Evolutionary conservation across 2,329 filamentous ascomycete genomes (phyloP).

Genomic region (Dryadomyces quercus-mongolicae): DNA sequence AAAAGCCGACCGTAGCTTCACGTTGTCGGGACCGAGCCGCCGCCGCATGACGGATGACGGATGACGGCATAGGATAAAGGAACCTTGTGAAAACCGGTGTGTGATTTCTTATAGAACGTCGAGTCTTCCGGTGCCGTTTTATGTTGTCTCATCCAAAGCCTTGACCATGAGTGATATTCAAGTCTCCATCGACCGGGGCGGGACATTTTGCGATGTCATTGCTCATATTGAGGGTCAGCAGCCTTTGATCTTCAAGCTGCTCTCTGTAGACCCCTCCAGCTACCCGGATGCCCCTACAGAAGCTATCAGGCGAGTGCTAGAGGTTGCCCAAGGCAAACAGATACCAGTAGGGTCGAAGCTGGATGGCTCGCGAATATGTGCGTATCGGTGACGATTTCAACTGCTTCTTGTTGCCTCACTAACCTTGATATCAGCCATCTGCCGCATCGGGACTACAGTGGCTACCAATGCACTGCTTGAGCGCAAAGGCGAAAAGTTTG

Average conservation of each 20-base stretch:
- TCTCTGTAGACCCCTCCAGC: conserved; percentile 74
- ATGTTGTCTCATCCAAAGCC: too few species aligned
- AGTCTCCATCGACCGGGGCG: conserved; percentile 67
- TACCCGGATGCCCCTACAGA: conserved; percentile 87
- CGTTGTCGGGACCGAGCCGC: too few species aligned
- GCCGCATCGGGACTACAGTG: conserved; percentile 86
- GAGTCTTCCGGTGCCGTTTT: too few species aligned
- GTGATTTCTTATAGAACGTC: too few species aligned
- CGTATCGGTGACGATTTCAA: too few species aligned
- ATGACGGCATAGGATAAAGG: too few species aligned
- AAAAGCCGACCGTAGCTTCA: too few species aligned
- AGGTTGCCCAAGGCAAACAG: conserved; percentile 59
- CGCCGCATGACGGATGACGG: too few species aligned
- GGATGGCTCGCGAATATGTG: conserved; percentile 69
- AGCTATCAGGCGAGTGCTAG: conserved; percentile 76
- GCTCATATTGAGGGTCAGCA: conserved; percentile 52
- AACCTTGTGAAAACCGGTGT: too few species aligned
- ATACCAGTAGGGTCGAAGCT: conserved; percentile 69
- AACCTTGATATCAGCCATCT: too few species aligned
- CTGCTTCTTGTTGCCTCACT: too few species aligned
- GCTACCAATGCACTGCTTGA: conserved; percentile 87
- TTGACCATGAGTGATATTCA: neutral
- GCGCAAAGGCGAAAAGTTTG: conserved; percentile 79
- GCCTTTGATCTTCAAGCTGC: conserved; percentile 30
- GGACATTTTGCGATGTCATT: conserved; percentile 89